Evolutionary conservation across 1,139 yeast species (phyloP), one percentile per base, ranked within the genome.

Genomic region (Candida albicans): DNA sequence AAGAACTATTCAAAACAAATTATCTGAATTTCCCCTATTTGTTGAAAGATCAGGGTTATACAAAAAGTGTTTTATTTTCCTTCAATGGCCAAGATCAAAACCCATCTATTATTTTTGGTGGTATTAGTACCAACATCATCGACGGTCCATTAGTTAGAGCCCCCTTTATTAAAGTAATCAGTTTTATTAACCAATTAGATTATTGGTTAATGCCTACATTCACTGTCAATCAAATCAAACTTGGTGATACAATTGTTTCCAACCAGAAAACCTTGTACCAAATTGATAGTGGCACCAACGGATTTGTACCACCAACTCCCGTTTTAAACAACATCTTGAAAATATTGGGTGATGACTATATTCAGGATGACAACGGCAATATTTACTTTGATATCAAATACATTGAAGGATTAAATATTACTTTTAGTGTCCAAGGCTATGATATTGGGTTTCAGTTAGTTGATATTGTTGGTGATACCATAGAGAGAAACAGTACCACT

Each of bases 221-320:
- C 22, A 53, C 63, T 2, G 59, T 58, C 9, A 56, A 58, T 41
- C 35, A 48, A 4, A 41, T 57, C 7, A 43, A 45, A 13, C 36
- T 59, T 6, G 49, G 42, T 14, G 50, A 44, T 18, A 32, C 27
- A 3, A 25, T 41, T 2, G 48, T 60, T 18, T 55, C 61, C 0
- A 41, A 44, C 37, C 55, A 59, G 40, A 50, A 44, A 10, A 43
- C 53, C 18, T 47, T 53, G 13, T 59, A 54, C 44, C 51, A 51
- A 31, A 48, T 61, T 18, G 65, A 61, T 41, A 45, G 57, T 11
- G 63, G 63, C 11, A 51, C 58, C 11, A 53, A 54, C 40, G 53
- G 52, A 4, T 51, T 55, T 42, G 56, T 55, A 10, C 51, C 57
- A 8, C 53, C 63, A 9, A 44, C 46, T n/a, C 52, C 54, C 3